Base-by-base conservation (phyloP, 257 asterid genomes). In the Scutellaria baicalensis region DNA sequence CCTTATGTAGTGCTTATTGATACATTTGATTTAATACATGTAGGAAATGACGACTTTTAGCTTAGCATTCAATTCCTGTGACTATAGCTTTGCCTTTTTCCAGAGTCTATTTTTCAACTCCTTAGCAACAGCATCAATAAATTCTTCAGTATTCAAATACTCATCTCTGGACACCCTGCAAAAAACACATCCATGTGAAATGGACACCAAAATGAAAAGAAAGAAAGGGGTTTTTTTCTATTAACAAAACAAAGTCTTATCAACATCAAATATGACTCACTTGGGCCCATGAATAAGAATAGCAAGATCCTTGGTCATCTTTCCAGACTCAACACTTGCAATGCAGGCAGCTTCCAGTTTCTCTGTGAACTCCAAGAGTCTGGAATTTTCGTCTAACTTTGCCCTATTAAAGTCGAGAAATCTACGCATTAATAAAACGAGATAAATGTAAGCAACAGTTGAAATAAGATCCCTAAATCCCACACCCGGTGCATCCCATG, bases 251-350 rank as follows among this genome's bases (percentile, higher is more conserved):
- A 27, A 0, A 43, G 59, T 17, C 43, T 16, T 5, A 58, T 27
- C 33, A 27, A 20, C 60, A 6, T 12, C 14, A 52, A 72, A 60
- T 16, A 6, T 11, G 27, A 72, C 93, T 82, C 80, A 94, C 99
- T 86, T 84, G 23, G 97, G 85, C 68, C 99, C 99, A 66, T 91
- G 93, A 72, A 74, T 75, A 51, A 94, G 87, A 65, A 91, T 86
- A 57, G 97, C 97, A 74, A 94, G 92, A 84, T 94, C 99, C 84
- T 94, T 94, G 16, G 99, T 94, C 99, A 94, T 94, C 84, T 94
- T 94, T 4, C 98, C 98, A 3, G 94, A 84, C 77, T 94, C 99
- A 14, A 91, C 99, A 11, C 75, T 77, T 60, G 90, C 82, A 62
- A 89, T 60, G 79, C 99, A 94, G 42, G 99, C 96, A 68, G 86